Evolutionary conservation across 1,284 basidiomycete genomes (phyloP).

Genomic region (Naganishia liquefaciens): DNA sequence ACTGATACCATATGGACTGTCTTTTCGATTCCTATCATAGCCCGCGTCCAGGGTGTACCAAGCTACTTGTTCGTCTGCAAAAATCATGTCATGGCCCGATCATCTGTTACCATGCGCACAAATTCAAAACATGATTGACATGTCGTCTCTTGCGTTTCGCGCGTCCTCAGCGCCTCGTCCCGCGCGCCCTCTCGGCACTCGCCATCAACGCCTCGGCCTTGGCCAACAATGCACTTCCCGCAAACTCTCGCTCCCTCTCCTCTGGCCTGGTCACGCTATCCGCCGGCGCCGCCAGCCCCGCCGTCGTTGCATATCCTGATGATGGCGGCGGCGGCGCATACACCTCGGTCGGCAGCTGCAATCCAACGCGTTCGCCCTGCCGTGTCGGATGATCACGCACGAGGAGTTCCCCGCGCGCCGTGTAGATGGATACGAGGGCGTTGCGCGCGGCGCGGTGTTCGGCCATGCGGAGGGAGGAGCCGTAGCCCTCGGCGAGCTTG

Average conservation of each 20-base stretch:
- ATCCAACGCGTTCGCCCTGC: background rate
- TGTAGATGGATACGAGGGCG: conserved; percentile 48
- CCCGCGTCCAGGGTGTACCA: too few relatives aligned
- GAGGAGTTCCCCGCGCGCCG: conserved; percentile 38
- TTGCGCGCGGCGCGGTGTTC: conserved; percentile 73
- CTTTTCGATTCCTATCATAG: too few relatives aligned
- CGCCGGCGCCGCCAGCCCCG: background rate
- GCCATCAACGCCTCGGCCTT: conserved; percentile 24
- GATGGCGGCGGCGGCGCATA: conserved; percentile 1
- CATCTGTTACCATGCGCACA: too few relatives aligned
- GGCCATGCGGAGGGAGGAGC: conserved; percentile 90
- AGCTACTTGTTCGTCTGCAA: too few relatives aligned
- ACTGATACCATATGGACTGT: too few relatives aligned
- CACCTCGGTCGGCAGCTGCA: conserved; percentile 15
- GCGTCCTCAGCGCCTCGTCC: conserved; percentile 3
- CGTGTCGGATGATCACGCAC: background rate
- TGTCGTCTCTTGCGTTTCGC: too few relatives aligned
- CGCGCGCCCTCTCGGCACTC: conserved; percentile 9
- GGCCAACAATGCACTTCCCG: conserved; percentile 12
- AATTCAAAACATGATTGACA: too few relatives aligned
- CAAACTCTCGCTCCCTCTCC: conserved; percentile 11
- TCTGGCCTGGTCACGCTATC: conserved; percentile 6
- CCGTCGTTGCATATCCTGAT: background rate
- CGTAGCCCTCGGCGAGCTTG: conserved; percentile 92
- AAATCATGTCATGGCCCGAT: too few relatives aligned